Base-by-base conservation (phyloP, 495 filamentous ascomycete genomes). In the Tuber microsphaerosporum region DNA sequence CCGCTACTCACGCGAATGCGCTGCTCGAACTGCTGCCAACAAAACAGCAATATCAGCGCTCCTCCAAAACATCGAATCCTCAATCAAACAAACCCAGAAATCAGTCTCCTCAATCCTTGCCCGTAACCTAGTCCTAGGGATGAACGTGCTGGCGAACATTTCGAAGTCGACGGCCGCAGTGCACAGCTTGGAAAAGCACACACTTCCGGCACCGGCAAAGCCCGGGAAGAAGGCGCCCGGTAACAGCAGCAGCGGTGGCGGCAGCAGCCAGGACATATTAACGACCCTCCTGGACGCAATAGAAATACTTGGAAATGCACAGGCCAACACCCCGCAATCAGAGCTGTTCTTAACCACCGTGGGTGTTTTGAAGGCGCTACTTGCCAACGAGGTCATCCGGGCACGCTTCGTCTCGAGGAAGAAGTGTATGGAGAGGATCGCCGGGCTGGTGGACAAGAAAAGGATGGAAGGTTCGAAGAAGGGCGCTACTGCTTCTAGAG, bases 391-490 rank as follows among this genome's bases (percentile, higher is more conserved):
- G 70, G 71, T 39, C n/a, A 73, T 73, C 22, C 74, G 80, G 16
- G 68, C 71, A 68, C 76, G 71, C 61, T 70, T 81, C 20, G 26
- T 70, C 41, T 41, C 70, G 39, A 80, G 80, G 80, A 78, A 75
- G 71, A 83, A 81, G 70, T 83, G 81, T 78, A 45, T 76, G 34
- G 81, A 78, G 71, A 80, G 69, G 71, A 65, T 82, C 48, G 34
- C 44, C 22, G 43, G 14, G 16, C 31, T 80, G 70, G 73, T 72
- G 37, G 74, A 78, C 51, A 72, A 69, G 17, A 71, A 75, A 0
- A 74, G 69, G 68, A 65, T 41, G n/a, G 75, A 72, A 22, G 72
- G 79, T 20, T 75, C 75, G 75, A 82, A 61, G 61, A 76, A 73
- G 69, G 72, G 71, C 31, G 69, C 2, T 43, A 31, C 56, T 34